Evolutionary conservation across 805 yeast genomes (phyloP).

Genomic region (Grigorovia yakushimaensis): DNA sequence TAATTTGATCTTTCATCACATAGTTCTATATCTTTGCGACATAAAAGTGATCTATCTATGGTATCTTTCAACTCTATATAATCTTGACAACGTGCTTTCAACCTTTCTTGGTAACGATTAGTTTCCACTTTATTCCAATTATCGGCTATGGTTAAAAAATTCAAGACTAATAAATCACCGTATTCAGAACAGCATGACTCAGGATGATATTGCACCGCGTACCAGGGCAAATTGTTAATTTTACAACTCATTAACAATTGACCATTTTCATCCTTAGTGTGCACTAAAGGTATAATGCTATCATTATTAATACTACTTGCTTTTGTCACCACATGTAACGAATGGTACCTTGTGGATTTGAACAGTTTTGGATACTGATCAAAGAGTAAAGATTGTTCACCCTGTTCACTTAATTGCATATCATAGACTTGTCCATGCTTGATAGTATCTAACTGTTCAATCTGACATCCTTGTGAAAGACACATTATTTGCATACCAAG

Average conservation of each 20-base stretch:
- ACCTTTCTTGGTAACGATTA: not conserved
- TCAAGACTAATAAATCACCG: slow-evolving; percentile 51
- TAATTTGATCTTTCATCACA: no score
- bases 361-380: slow-evolving; percentile 35
- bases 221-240: slow-evolving; percentile 56
- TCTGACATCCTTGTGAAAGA: slow-evolving; percentile 44
- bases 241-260: slow-evolving; percentile 69
- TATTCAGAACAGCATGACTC: slow-evolving; percentile 77
- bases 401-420: slow-evolving; percentile 24
- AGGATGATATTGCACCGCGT: slow-evolving; percentile 95
- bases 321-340: slow-evolving; percentile 47
- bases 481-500: slow-evolving; percentile 86
- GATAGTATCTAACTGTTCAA: slow-evolving; percentile 45
- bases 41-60: slow-evolving; percentile 21
- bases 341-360: slow-evolving; percentile 81
- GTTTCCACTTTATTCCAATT: slow-evolving; percentile 11
- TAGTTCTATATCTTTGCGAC: not conserved
- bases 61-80: slow-evolving; percentile 10
- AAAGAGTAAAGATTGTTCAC: slow-evolving; percentile 29
- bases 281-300: slow-evolving; percentile 49
- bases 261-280: slow-evolving; percentile 37
- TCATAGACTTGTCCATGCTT: slow-evolving; percentile 79
- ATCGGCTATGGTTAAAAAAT: slow-evolving; percentile 37
- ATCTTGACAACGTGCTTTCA: not conserved
- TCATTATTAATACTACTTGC: slow-evolving; percentile 12